Evolutionary conservation across 2,329 filamentous ascomycete species (phyloP).

Genomic region (Coccinonectria pachysandricola): DNA sequence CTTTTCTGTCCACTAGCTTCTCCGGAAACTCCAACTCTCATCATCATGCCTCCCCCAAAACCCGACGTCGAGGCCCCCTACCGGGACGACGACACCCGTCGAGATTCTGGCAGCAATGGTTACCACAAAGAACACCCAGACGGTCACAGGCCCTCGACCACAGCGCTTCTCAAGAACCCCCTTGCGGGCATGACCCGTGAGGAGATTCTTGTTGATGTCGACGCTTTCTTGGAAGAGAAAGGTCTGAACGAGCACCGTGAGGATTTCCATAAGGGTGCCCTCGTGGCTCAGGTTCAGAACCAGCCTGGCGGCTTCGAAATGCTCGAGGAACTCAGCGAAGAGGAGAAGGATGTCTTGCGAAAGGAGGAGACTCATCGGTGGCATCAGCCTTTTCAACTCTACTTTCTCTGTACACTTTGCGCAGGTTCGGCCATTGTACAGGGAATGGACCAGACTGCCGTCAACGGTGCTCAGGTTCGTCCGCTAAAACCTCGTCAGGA

Average conservation of each 20-base stretch:
- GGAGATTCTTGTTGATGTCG: slow-evolving; percentile 24
- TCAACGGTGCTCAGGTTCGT: slow-evolving; percentile 51
- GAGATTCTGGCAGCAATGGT: slow-evolving; percentile 13
- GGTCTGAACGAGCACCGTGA: slow-evolving; percentile 25
- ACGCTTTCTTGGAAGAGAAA: slow-evolving; percentile 24
- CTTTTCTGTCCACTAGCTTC: too few relatives aligned
- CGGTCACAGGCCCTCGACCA: slow-evolving; percentile 11
- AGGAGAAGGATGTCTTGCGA: slow-evolving; percentile 19
- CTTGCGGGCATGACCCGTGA: slow-evolving; percentile 19
- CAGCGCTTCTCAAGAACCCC: slow-evolving; percentile 22
- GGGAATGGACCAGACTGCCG: slow-evolving; percentile 56
- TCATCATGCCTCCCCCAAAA: slow-evolving; percentile 17
- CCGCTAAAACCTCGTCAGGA: too few relatives aligned
- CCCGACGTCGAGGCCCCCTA: slow-evolving; percentile 15
- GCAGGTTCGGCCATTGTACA: slow-evolving; percentile 46
- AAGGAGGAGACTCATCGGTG: slow-evolving; percentile 21
- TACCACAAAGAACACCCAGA: slow-evolving; percentile 11
- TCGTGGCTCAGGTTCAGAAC: slow-evolving; percentile 38
- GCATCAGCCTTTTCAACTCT: slow-evolving; percentile 23
- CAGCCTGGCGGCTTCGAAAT: slow-evolving; percentile 18
- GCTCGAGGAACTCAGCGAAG: slow-evolving; percentile 16
- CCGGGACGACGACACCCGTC: slow-evolving; percentile 6
- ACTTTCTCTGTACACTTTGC: slow-evolving; percentile 26
- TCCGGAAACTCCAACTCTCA: too few relatives aligned
- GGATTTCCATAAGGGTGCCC: slow-evolving; percentile 41